phyloP scores from a whole-genome alignment of 2,329 filamentous ascomycete species.

The Cladosporium velox region DNA sequence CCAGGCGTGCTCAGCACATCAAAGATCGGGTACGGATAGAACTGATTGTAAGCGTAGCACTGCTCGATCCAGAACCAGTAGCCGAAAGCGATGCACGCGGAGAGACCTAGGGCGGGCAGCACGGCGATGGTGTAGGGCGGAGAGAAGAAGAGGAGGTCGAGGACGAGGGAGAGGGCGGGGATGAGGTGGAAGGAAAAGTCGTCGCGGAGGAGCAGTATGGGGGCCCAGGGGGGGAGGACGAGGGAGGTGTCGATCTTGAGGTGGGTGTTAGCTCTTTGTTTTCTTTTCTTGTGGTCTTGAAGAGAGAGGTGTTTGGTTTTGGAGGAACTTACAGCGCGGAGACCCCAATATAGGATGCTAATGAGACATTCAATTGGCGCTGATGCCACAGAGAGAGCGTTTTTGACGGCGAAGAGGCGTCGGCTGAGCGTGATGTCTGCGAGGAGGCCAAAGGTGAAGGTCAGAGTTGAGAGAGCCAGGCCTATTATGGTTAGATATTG shows the following conservation, averaged over 20 bases:
- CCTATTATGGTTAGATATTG: slow-evolving; percentile 77
- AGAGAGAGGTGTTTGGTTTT: no score
- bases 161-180: slow-evolving; percentile 63
- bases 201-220: slow-evolving; percentile 48
- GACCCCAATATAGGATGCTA: slow-evolving; percentile 71
- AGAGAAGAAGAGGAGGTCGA: slow-evolving; percentile 69
- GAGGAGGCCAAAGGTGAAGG: slow-evolving; percentile 62
- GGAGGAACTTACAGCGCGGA: slow-evolving; percentile 52
- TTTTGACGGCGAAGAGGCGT: slow-evolving; percentile 66
- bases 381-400: slow-evolving; percentile 64
- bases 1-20: slow-evolving; percentile 65
- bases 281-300: neutral
- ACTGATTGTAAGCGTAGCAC: slow-evolving; percentile 68
- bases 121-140: slow-evolving; percentile 70
- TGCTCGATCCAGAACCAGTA: slow-evolving; percentile 80
- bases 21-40: slow-evolving; percentile 86
- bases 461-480: slow-evolving; percentile 60
- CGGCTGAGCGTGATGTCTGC: slow-evolving; percentile 64
- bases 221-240: slow-evolving; percentile 50
- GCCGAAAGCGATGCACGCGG: slow-evolving; percentile 60
- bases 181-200: slow-evolving; percentile 68
- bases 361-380: slow-evolving; percentile 72
- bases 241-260: slow-evolving; percentile 51
- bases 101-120: slow-evolving; percentile 61
- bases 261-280: neutral